phyloP scores from a whole-genome alignment of 176 grass and related monocot species.

The Phragmites australis region DNA sequence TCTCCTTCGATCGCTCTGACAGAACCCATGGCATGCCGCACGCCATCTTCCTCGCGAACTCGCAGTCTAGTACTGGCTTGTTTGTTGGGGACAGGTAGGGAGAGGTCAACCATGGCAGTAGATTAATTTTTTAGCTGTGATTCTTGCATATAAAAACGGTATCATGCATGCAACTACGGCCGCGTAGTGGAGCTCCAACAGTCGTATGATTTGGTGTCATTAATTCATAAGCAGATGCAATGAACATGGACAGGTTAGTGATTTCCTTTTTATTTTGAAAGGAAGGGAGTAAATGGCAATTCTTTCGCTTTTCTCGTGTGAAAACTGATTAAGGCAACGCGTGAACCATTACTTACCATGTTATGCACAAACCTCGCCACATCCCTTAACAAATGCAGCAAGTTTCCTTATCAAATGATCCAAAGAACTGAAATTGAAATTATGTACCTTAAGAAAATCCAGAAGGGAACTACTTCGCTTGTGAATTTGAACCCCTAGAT shows the following conservation, averaged over 20 bases:
- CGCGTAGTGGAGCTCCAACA: not conserved
- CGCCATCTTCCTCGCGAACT: not conserved
- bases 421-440: not conserved
- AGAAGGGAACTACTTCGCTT: not conserved
- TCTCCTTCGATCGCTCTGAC: not conserved
- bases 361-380: not conserved
- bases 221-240: too few relatives aligned
- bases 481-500: not conserved
- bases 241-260: too few relatives aligned
- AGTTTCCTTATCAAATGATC: too few relatives aligned
- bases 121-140: not conserved
- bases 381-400: too few relatives aligned
- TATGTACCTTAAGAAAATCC: too few relatives aligned
- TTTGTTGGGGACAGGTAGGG: not conserved
- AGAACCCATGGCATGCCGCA: not conserved
- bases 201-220: too few relatives aligned
- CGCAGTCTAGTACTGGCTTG: not conserved
- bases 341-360: not conserved
- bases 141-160: constrained; percentile 5
- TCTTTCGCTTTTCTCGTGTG: not conserved
- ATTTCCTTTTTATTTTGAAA: too few relatives aligned
- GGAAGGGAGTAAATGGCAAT: too few relatives aligned
- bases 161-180: not conserved
- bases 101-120: constrained; percentile 31
- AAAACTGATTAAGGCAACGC: not conserved